Conservation (phyloP, 1,139 yeast species). For the Pichiaceae sp. region DNA sequence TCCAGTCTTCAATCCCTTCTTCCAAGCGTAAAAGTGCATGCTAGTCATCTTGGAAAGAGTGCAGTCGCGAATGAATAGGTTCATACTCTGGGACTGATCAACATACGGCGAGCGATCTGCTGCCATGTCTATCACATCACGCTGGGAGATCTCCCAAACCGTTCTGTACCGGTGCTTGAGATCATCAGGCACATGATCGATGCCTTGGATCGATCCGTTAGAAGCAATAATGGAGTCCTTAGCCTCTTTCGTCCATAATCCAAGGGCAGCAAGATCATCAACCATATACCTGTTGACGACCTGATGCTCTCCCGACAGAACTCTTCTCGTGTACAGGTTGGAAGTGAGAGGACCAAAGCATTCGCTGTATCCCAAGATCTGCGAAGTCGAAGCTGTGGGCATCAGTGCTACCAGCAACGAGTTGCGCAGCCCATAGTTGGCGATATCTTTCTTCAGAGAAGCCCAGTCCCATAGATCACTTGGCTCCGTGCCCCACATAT, state of each 20-base stretch:
- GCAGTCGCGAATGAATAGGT: constrained; percentile 77
- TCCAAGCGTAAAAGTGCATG: constrained; percentile 98
- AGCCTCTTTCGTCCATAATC: constrained; percentile 48
- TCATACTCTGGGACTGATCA: constrained; percentile 92
- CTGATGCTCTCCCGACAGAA: constrained; percentile 51
- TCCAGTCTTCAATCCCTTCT: constrained; percentile 93
- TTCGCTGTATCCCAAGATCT: constrained; percentile 49
- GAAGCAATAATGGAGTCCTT: constrained; percentile 71
- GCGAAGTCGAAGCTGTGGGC: constrained; percentile 63
- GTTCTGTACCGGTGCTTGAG: constrained; percentile 80
- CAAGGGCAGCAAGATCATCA: constrained; percentile 40
- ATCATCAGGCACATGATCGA: constrained; percentile 69
- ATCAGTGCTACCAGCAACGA: constrained; percentile 52
- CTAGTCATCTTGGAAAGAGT: constrained; percentile 92
- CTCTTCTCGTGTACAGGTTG: constrained; percentile 47
- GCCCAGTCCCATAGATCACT: constrained; percentile 48
- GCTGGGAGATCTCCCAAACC: constrained; percentile 95
- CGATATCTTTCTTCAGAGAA: constrained; percentile 31
- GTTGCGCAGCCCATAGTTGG: constrained; percentile 40
- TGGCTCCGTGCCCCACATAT: constrained; percentile 46
- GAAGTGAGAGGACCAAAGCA: constrained; percentile 56
- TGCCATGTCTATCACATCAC: constrained; percentile 84
- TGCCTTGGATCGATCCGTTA: constrained; percentile 80
- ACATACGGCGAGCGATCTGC: constrained; percentile 91
- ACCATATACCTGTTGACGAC: constrained; percentile 46